Conservation (phyloP, 805 yeast species). For the Metschnikowia henanensis region DNA sequence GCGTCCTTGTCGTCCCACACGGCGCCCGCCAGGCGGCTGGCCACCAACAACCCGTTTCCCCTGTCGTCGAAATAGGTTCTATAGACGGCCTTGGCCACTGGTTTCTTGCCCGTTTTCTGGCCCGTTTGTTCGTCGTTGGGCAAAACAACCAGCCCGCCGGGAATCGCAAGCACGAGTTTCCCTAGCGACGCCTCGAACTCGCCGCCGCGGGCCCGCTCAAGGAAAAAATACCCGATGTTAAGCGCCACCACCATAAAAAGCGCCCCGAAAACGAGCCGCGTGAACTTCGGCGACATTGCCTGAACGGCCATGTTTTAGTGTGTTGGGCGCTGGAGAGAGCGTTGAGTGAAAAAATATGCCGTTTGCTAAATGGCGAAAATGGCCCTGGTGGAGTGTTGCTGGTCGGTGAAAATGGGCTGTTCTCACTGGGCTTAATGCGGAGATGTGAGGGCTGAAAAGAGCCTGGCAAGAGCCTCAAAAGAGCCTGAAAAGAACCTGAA, state of each 20-base stretch:
- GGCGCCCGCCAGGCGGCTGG: constrained; percentile 7
- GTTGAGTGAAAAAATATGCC: not conserved
- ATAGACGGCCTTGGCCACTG: constrained; percentile 3
- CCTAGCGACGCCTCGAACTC: constrained; percentile 8
- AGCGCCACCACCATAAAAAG: constrained; percentile 6
- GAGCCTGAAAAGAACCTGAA: too few relatives aligned
- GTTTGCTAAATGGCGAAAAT: not conserved
- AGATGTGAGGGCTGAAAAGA: too few relatives aligned
- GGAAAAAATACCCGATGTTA: constrained; percentile 7
- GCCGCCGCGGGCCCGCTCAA: constrained; percentile 2
- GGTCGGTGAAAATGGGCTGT: too few relatives aligned
- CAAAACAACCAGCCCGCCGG: not conserved
- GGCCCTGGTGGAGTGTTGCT: not conserved
- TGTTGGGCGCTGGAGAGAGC: too few relatives aligned
- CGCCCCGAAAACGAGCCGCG: constrained; percentile 3
- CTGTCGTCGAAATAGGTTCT: constrained; percentile 15
- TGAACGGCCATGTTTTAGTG: not conserved
- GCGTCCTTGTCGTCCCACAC: constrained; percentile 10
- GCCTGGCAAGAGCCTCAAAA: too few relatives aligned
- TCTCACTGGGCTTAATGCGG: too few relatives aligned
- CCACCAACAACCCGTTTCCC: constrained; percentile 13
- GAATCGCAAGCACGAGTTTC: constrained; percentile 2
- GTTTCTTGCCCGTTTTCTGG: not conserved
- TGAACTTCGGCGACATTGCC: constrained; percentile 5
- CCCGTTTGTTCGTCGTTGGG: not conserved